These are phyloP conservation scores for Conticribra weissflogii DNA, from an alignment of 108 stramenopile genomes.

Conservation along the genomic window DNA sequence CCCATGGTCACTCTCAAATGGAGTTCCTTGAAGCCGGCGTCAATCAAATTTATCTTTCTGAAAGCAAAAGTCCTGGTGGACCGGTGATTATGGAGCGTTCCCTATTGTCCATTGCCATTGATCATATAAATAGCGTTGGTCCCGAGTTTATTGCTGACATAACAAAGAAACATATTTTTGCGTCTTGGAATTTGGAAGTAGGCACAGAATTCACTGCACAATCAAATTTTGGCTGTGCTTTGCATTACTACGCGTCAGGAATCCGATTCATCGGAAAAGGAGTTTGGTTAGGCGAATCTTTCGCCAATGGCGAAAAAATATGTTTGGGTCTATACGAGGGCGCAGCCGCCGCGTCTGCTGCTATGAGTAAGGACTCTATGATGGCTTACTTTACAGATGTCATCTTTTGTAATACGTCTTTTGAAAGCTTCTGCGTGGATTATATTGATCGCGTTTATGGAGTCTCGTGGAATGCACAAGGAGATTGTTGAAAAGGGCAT, in stretches of 20 bases:
- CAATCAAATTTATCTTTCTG: neutral
- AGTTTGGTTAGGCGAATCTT: slow-evolving; percentile 4
- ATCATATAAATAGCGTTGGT: slow-evolving; percentile 13
- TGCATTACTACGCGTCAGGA: slow-evolving; percentile 13
- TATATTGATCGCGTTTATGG: neutral
- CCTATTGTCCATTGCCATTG: slow-evolving; percentile 4
- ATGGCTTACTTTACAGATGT: slow-evolving; percentile 7
- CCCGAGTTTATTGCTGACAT: neutral
- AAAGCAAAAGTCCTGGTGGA: neutral
- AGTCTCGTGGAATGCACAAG: neutral
- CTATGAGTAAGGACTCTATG: slow-evolving; percentile 1
- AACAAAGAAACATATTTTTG: neutral
- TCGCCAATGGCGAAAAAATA: too few relatives aligned
- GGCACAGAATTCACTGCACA: neutral
- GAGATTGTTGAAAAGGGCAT: neutral
- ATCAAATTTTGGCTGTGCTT: slow-evolving; percentile 9
- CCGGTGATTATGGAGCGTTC: neutral
- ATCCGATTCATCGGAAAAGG: slow-evolving; percentile 2
- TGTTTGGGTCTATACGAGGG: slow-evolving; percentile 11
- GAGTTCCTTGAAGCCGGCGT: neutral
- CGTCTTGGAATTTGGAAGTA: slow-evolving; percentile 12
- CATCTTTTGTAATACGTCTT: slow-evolving; percentile 1
- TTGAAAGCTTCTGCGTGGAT: slow-evolving; percentile 3
- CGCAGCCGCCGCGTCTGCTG: slow-evolving; percentile 10
- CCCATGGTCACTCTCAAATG: neutral